Percentiles rank a stretch among this genome's conserved stretches.
Conservation (phyloP, 2,329 filamentous ascomycete genomes). For the Talaromyces pinophilus region DNA sequence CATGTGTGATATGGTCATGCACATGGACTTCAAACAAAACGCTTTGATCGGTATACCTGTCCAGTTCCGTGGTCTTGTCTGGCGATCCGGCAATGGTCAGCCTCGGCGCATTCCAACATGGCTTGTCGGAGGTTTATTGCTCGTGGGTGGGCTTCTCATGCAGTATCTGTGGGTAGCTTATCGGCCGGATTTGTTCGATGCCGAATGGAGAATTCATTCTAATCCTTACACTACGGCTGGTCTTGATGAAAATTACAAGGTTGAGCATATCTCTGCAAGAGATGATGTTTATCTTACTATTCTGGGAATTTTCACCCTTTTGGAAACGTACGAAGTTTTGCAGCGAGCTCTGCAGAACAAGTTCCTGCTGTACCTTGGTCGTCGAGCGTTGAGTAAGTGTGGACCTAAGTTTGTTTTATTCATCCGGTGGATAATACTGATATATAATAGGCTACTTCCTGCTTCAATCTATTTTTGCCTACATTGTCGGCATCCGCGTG, state of each 20-base stretch:
- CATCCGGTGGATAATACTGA: not conserved
- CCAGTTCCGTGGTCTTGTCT: slow-evolving; percentile 23
- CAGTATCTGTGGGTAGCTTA: slow-evolving; percentile 49
- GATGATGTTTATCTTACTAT: slow-evolving; percentile 49
- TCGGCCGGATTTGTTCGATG: slow-evolving; percentile 37
- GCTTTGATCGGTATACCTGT: slow-evolving; percentile 29
- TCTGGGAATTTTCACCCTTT: slow-evolving; percentile 43
- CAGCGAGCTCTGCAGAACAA: slow-evolving; percentile 40
- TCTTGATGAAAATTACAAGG: slow-evolving; percentile 39
- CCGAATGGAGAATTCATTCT: slow-evolving; percentile 46
- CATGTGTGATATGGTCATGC: slow-evolving; percentile 45
- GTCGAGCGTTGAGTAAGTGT: slow-evolving; percentile 49
- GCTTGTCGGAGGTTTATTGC: slow-evolving; percentile 35
- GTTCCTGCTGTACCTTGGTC: slow-evolving; percentile 43
- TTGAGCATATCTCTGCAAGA: slow-evolving; percentile 40
- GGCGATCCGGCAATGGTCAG: slow-evolving; percentile 17
- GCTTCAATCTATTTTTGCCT: slow-evolving; percentile 45
- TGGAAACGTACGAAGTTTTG: slow-evolving; percentile 43
- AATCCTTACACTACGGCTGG: slow-evolving; percentile 43
- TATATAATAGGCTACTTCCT: slow-evolving; percentile 43
- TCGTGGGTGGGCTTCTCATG: slow-evolving; percentile 41
- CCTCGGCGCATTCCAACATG: slow-evolving; percentile 31
- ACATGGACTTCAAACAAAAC: slow-evolving; percentile 42
- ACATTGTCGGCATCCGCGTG: slow-evolving; percentile 42
- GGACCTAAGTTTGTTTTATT: not conserved